Percentiles rank a stretch among this genome's conserved stretches.
Evolutionary conservation across 2,329 filamentous ascomycete species (phyloP).

Genomic region (Ophiostoma ips): DNA sequence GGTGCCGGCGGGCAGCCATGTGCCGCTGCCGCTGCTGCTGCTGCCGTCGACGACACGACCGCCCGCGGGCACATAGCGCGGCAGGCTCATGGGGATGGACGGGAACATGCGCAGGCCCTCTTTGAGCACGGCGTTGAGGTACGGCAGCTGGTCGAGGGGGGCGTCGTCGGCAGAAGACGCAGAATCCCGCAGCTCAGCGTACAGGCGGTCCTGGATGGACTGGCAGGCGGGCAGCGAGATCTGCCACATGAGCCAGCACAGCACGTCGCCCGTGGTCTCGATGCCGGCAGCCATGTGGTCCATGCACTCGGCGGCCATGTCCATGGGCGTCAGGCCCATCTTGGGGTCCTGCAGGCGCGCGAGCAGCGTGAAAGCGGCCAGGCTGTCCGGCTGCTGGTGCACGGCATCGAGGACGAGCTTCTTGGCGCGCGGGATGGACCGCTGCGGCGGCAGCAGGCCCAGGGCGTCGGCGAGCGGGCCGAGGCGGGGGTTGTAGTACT

Average conservation of each 20-base stretch:
- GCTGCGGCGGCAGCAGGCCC: conserved; percentile 34
- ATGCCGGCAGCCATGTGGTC: conserved; percentile 54
- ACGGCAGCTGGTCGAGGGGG: conserved; percentile 36
- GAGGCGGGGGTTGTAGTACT: conserved; percentile 40
- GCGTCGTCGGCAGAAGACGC: conserved; percentile 18
- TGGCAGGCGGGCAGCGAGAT: conserved; percentile 44
- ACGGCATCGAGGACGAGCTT: conserved; percentile 41
- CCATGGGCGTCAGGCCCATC: conserved; percentile 31
- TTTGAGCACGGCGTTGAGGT: conserved; percentile 47
- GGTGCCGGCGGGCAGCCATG: conserved; percentile 35
- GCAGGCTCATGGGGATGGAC: conserved; percentile 51
- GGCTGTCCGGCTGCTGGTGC: conserved; percentile 26
- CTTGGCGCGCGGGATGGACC: conserved; percentile 44
- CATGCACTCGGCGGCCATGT: conserved; percentile 53
- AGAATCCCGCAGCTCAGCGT: conserved; percentile 27
- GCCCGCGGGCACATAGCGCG: conserved; percentile 36
- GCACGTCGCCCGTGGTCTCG: conserved; percentile 53
- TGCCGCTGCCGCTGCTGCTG: too few relatives aligned
- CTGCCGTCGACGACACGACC: conserved; percentile 43
- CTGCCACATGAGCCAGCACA: conserved; percentile 49
- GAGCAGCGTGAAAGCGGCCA: conserved; percentile 42
- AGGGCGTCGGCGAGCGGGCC: conserved; percentile 32
- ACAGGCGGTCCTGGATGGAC: conserved; percentile 35
- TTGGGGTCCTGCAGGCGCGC: conserved; percentile 35
- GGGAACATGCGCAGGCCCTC: conserved; percentile 49